phyloP scores from a whole-genome alignment of 2,329 filamentous ascomycete species.

The Colletotrichum sidae region DNA sequence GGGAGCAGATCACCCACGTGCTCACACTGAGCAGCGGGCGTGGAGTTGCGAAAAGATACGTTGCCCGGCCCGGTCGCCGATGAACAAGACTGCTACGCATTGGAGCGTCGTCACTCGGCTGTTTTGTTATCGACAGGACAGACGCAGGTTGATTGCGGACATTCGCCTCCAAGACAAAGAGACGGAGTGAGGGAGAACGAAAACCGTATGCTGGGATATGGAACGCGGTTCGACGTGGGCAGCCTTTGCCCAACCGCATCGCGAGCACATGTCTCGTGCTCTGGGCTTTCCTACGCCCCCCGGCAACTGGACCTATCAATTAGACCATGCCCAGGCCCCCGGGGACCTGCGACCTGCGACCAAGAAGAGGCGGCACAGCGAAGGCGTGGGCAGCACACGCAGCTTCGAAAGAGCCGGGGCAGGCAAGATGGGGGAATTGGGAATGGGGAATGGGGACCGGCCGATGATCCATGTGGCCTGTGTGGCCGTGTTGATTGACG shows the following conservation, averaged over 20 bases:
- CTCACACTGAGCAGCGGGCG: slow-evolving; percentile 21
- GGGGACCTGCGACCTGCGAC: slow-evolving; percentile 5
- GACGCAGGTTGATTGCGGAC: too few relatives aligned
- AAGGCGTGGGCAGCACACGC: slow-evolving; percentile 19
- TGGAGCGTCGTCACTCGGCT: too few relatives aligned
- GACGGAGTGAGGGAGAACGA: too few relatives aligned
- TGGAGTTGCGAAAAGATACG: slow-evolving; percentile 8
- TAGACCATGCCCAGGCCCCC: slow-evolving; percentile 3
- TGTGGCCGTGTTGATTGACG: slow-evolving; percentile 28
- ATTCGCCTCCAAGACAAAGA: too few relatives aligned
- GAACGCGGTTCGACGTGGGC: slow-evolving; percentile 1
- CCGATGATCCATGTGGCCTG: slow-evolving; percentile 24
- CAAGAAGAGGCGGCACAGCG: slow-evolving; percentile 15
- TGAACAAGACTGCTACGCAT: too few relatives aligned
- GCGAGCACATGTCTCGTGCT: slow-evolving; percentile 35
- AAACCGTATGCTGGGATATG: neutral
- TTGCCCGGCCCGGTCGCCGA: neutral
- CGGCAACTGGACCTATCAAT: neutral
- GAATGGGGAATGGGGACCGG: neutral
- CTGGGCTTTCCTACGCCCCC: slow-evolving; percentile 12
- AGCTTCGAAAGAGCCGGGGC: too few relatives aligned
- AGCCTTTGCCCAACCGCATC: slow-evolving; percentile 18
- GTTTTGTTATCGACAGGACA: too few relatives aligned
- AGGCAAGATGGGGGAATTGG: neutral
- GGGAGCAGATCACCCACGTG: slow-evolving; percentile 26